Base-by-base conservation (phyloP, 2,329 filamentous ascomycete species). In the Ophiostoma pallidulum region DNA sequence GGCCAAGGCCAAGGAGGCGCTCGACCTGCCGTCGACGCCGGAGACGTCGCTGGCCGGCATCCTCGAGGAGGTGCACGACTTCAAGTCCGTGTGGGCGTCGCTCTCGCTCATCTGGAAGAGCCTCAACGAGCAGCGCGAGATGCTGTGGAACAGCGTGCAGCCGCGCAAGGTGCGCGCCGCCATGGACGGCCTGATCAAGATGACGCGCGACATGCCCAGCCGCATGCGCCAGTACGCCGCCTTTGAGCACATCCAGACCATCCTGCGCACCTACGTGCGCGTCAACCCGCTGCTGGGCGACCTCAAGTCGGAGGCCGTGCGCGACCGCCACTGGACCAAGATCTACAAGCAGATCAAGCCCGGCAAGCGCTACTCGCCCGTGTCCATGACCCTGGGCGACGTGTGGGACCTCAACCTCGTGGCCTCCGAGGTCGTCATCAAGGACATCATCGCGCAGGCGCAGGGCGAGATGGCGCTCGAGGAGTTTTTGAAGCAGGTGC, bases 211-310 rank as follows among this genome's bases (percentile, higher is more conserved):
- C 53, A 97, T 98, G 92, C 92, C 94, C 0, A 95, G 89, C 66
- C 83, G 92, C 51, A 97, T 98, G 91, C 83, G 94, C 51, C 94
- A 98, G 61, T 99, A 99, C 64, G 91, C 94, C 57, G 94, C 94
- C n/a, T 99, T 98, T 62, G 94, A 98, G 65, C 91, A 98, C 60
- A 89, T 98, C 33, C 94, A 98, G 63, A 88, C 80, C 54, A 86
- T 94, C 26, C 77, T 98, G 35, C 85, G 89, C 38, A 83, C 90
- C 53, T 77, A 94, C 41, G 75, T 96, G 54, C 97, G 95, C 64
- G 88, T 94, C 57, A 98, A 97, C 60, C 74, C 83, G 10, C 74
- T 96, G 29, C 74, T 99, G 4, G 78, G 82, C 4, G 92, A 98
- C 54, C 75, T 99, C 64, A 95, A 96, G 62, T 96, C 91, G 1